Base-by-base conservation (phyloP, 371 early-diverging fungal species). In the Gilbertella persicaria region DNA sequence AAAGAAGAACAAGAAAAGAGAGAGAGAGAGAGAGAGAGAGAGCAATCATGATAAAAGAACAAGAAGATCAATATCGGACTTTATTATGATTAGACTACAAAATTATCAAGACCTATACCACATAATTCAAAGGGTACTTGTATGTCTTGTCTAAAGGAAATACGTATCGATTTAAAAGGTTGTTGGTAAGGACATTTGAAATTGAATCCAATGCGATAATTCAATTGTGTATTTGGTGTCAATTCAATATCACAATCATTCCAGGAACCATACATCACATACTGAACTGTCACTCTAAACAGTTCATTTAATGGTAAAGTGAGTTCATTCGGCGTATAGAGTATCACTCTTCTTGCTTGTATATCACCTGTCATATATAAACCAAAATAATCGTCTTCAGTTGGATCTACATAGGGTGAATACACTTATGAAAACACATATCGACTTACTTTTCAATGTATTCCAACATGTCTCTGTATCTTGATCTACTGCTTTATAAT, bases 381-480 rank as follows among this genome's bases (percentile, higher is more conserved):
- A 5, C 83, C 83, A 63, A 82, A 75, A 42, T 67, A 82, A 38
- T 70, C 68, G 2, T 73, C 74, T 7, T 26, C 46, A 3, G 50
- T 47, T 24, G 79, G 67, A 19, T 55, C 69, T 70, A 58, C 19
- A 17, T 24, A 16, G 21, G 19, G 4, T 40, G 17, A 6, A 14
- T 16, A 12, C 21, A 14, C 40, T 16, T 21, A 36, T 48, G 26
- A 45, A 36, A 30, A 25, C 8, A 12, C 10, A 26, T 24, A 17
- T 19, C 16, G 3, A 50, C 50, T 45, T 71, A 77, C 80, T 40
- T 43, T 36, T 53, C 47, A 58, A 66, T 17, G 78, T 70, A 19
- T 74, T 62, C 85, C 85, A 85, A 36, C 85, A 85, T 3, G 85
- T 82, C 13, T 52, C 70, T 5, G 60, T 47, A 47, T 85, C 67